Base-by-base conservation (phyloP, 2,329 filamentous ascomycete genomes). In the Sarocladium strictum region DNA sequence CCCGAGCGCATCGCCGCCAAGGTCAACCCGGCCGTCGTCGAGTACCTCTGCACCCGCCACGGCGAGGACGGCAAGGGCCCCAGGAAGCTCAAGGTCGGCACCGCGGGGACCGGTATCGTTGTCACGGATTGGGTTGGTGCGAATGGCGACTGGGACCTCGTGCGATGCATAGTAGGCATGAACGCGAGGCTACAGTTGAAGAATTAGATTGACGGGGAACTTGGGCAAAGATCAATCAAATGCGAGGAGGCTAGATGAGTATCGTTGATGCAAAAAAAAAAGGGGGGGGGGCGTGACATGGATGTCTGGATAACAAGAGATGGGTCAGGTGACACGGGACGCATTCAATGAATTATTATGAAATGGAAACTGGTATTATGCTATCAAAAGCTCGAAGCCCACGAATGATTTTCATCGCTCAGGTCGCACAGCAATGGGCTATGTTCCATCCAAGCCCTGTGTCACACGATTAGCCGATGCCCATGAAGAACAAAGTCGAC, bases 91-190 rank as follows among this genome's bases (percentile, higher is more conserved):
- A 72, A 75, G 45, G 74, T 85, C 32, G 85, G 87, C 1, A 85
- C 90, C 64, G 91, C 87, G 26, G 80, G 84, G 5, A 95, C 92
- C 1, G 94, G 94, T 3, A 84, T 97, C 56, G 85, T 97, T 43
- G 87, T 97, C 24, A 94, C 88, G 58, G 94, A 99, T 70, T 97
- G 89, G 89, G 92, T 97, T 52, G 94, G 94, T 2, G 76, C 85
- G 57, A 79, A 85, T 58, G 91, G 86, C 1, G 88, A 97, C 70
- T 99, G 93, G 93, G 91, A 97, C 72, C 71, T 97, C 54, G 83
- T 95, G 33, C 81, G 86, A 59, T 89, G 89, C 69, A 86, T 97
- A 62, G 86, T 97, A 6, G 92, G 89, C 6, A 92, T 96, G 90
- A 99, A 99, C 67, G 82, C 87, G 23, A 86, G 76, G 58, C 64